A percentile compares a stretch with the other conserved stretches of the same genome.
These are phyloP conservation scores for Boletus subparvulus DNA, from an alignment of 768 basidiomycete genomes.

Conservation along the genomic window DNA sequence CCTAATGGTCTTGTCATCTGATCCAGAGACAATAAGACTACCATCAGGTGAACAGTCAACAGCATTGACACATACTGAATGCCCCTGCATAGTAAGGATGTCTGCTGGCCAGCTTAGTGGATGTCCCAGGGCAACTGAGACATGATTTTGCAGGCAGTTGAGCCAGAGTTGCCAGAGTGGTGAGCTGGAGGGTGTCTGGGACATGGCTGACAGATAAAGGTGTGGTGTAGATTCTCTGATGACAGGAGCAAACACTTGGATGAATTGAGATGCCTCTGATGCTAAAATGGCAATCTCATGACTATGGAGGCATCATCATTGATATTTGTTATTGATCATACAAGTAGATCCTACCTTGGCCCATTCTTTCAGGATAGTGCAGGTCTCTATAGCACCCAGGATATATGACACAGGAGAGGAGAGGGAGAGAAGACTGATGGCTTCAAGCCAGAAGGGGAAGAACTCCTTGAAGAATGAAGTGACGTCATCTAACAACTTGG, in stretches of 20 bases:
- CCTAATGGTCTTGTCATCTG: too few relatives aligned
- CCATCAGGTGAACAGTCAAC: too few relatives aligned
- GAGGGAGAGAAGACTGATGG: constrained; percentile 24
- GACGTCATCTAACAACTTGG: not conserved
- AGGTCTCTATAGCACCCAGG: not conserved
- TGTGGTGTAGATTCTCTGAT: not conserved
- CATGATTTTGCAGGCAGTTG: not conserved
- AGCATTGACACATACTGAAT: too few relatives aligned
- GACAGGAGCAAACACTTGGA: not conserved
- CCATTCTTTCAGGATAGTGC: not conserved
- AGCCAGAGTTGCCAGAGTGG: not conserved
- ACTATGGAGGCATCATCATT: not conserved
- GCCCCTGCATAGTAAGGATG: not conserved
- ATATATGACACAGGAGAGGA: not conserved
- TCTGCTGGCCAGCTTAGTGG: not conserved
- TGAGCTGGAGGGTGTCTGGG: constrained; percentile 1
- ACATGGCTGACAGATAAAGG: not conserved
- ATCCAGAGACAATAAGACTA: too few relatives aligned
- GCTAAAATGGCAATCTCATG: not conserved
- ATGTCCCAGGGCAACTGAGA: not conserved
- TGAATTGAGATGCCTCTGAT: constrained; percentile 4
- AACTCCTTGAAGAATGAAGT: constrained; percentile 20
- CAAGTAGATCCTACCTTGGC: not conserved
- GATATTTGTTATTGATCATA: not conserved
- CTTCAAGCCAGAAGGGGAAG: constrained; percentile 42